Base-by-base conservation (phyloP, 2,329 filamentous ascomycete species). In the Fusarium cyanostomum region DNA sequence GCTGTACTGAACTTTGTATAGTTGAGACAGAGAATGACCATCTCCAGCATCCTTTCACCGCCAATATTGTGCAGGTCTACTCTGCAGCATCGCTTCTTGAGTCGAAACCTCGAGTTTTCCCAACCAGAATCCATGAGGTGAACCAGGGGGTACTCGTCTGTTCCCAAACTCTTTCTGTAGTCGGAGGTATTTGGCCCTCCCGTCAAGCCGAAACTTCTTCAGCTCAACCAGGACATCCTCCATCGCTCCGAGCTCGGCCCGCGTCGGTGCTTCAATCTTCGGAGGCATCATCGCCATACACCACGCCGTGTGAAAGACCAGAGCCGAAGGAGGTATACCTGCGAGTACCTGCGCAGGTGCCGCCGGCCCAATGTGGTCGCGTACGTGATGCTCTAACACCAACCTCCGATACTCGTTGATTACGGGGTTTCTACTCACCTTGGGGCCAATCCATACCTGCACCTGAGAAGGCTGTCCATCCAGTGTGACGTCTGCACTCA, bases 241-340 rank as follows among this genome's bases (percentile, higher is more conserved):
- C 80, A 82, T 82, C n/a, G 56, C 67, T 28, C 64, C 52, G 13
- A 82, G 57, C 7, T 77, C 72, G 8, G 37, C 53, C 27, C 48
- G 55, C 5, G 67, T 58, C 0, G 79, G 80, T 18, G 62, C 38
- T 4, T 49, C 52, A 26, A 78, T 58, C 12, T 60, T 57, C 0
- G 38, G 48, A 8, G 80, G 79, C 59, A 79, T 72, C 4, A 84
- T 57, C 12, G 85, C 64, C 49, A 84, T 77, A 56, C 80, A 78
- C 85, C 85, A 87, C 0, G 84, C 84, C 2, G 76, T 78, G 26
- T 80, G 75, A 63, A 82, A 86, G 34, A 87, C 71, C 52, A 78
- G 79, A 1, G 76, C 73, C 0, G 76, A 73, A 1, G 70, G 43
- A 5, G 84, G 84, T 5, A 81, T 82, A 2, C 85, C 85, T 0